Percentiles rank a stretch among this genome's conserved stretches.
These are phyloP conservation scores for Wakefieldia striispora DNA, from an alignment of 768 basidiomycete genomes.

Conservation along the genomic window DNA sequence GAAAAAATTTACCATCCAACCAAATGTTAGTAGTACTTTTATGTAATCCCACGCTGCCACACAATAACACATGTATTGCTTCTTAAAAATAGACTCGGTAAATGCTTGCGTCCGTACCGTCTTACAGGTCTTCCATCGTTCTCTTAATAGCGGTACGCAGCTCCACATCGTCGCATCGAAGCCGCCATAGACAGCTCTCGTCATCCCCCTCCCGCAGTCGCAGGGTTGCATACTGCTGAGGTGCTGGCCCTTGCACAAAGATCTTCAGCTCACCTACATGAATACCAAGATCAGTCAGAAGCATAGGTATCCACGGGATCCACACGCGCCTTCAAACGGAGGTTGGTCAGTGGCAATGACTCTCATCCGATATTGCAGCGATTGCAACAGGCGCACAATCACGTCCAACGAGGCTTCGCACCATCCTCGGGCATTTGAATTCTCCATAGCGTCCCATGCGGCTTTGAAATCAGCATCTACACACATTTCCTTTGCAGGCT, in stretches of 20 bases:
- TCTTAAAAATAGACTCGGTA: no score
- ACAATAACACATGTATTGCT: no score
- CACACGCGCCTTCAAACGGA: slow-evolving; percentile 58
- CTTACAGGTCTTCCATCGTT: slow-evolving; percentile 30
- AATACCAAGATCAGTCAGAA: slow-evolving; percentile 3
- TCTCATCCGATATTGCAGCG: slow-evolving; percentile 41
- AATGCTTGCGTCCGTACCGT: neutral
- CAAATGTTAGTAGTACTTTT: neutral
- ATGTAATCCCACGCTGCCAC: slow-evolving; percentile 2
- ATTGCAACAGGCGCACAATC: slow-evolving; percentile 54
- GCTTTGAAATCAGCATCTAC: slow-evolving; percentile 46
- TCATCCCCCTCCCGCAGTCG: slow-evolving; percentile 65
- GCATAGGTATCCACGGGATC: neutral
- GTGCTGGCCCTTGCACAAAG: slow-evolving; percentile 35
- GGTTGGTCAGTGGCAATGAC: slow-evolving; percentile 52
- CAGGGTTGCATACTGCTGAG: slow-evolving; percentile 37
- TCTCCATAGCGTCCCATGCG: slow-evolving; percentile 55
- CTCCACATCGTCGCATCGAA: slow-evolving; percentile 50
- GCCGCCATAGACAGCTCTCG: slow-evolving; percentile 68
- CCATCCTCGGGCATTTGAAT: slow-evolving; percentile 61
- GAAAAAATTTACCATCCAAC: neutral
- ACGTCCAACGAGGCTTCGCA: slow-evolving; percentile 54
- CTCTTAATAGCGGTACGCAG: slow-evolving; percentile 46
- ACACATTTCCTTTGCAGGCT: slow-evolving; percentile 31
- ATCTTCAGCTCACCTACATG: slow-evolving; percentile 65